A percentile compares a stretch with the other conserved stretches of the same genome.
Conservation (phyloP, 768 basidiomycete genomes). For the Tricholoma saponaceum region DNA sequence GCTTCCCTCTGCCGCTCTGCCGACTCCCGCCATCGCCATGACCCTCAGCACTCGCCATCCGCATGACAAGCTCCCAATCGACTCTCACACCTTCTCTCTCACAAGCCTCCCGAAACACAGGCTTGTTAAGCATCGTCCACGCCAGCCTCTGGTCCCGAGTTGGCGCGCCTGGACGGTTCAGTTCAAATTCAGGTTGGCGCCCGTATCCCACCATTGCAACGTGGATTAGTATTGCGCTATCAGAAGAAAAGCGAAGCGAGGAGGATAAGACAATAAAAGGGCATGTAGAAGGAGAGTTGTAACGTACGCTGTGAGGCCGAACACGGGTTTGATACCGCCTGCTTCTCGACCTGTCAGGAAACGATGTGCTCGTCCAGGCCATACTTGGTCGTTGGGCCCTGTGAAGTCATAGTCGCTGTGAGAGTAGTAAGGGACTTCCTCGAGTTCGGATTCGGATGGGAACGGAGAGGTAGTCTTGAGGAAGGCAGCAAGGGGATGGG, state of each 20-base stretch:
- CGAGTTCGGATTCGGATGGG: constrained; percentile 44
- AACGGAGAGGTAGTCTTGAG: constrained; percentile 59
- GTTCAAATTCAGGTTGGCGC: constrained; percentile 40
- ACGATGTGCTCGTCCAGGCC: constrained; percentile 57
- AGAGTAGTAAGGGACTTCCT: constrained; percentile 64
- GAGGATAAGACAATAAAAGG: neutral
- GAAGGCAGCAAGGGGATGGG: constrained; percentile 77
- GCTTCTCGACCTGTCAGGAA: constrained; percentile 87
- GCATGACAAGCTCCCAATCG: constrained; percentile 27
- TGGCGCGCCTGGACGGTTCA: constrained; percentile 30
- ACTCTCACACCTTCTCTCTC: constrained; percentile 31
- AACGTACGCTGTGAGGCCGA: constrained; percentile 81
- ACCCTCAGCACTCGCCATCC: constrained; percentile 19
- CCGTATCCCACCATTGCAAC: constrained; percentile 42
- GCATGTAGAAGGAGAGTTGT: neutral
- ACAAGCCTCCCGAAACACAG: constrained; percentile 34
- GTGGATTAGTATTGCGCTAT: constrained; percentile 43
- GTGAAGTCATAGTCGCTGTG: constrained; percentile 49
- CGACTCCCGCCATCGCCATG: neutral
- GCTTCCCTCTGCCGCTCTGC: constrained; percentile 7
- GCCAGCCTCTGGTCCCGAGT: constrained; percentile 37
- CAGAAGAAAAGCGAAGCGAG: neutral
- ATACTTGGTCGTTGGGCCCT: constrained; percentile 31
- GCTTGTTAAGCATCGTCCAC: constrained; percentile 35
- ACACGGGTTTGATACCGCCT: constrained; percentile 84